These are phyloP conservation scores for Fomitopsis pinicola DNA, from an alignment of 1,284 basidiomycete species.

Conservation along the genomic window DNA sequence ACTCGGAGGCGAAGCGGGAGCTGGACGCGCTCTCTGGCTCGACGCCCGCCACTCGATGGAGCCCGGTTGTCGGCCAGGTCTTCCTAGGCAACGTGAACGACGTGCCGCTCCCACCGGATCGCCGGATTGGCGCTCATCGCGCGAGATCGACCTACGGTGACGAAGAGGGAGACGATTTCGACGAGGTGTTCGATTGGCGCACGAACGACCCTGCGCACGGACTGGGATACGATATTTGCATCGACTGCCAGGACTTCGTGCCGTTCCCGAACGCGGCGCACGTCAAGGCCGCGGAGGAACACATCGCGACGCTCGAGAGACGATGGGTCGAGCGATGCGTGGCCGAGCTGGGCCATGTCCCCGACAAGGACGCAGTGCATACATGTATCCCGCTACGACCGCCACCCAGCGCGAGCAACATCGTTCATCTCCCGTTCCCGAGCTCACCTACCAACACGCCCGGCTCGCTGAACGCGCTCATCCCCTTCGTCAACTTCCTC, in stretches of 20 bases:
- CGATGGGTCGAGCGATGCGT: conserved; percentile 49
- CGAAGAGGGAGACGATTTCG: conserved; percentile 19
- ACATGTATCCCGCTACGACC: conserved; percentile 52
- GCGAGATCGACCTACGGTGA: conserved; percentile 12
- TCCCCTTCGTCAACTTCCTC: conserved; percentile 58
- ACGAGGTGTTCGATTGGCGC: conserved; percentile 50
- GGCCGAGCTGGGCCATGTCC: conserved; percentile 20
- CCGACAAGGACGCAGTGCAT: conserved; percentile 23
- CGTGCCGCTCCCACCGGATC: conserved; percentile 47
- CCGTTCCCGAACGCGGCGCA: conserved; percentile 60
- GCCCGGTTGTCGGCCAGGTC: conserved; percentile 56
- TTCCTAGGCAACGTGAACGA: conserved; percentile 78
- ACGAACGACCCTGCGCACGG: conserved; percentile 59
- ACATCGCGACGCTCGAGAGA: conserved; percentile 57
- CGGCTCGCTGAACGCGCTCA: conserved; percentile 44
- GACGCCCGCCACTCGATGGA: conserved; percentile 42
- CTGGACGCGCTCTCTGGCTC: conserved; percentile 24
- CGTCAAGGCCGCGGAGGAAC: conserved; percentile 68
- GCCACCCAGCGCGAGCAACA: conserved; percentile 62
- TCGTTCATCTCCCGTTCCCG: conserved; percentile 73
- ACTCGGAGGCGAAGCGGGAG: conserved; percentile 9
- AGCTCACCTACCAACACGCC: conserved; percentile 53
- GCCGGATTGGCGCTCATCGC: conserved; percentile 22
- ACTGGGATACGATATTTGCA: conserved; percentile 75
- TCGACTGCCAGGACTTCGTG: conserved; percentile 81